phyloP scores from a whole-genome alignment of 192 early-diverging fungal species.

The Cetraspora pellucida region DNA sequence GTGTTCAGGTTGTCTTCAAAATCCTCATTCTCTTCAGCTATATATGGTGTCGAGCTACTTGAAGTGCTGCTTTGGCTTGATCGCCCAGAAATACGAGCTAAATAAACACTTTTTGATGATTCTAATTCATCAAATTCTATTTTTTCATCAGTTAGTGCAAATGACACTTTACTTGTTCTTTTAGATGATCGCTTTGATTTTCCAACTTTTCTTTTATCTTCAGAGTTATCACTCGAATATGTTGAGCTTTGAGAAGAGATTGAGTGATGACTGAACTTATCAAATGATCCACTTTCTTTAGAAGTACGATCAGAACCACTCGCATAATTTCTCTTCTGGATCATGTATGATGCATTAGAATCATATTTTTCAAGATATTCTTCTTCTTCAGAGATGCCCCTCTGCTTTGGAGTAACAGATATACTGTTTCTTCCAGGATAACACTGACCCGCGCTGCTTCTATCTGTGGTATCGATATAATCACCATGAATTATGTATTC shows the following conservation, averaged over 20 bases:
- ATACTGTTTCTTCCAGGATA: not conserved
- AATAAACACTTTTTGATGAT: conserved; percentile 19
- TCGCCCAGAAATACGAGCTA: not conserved
- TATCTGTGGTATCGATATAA: conserved; percentile 12
- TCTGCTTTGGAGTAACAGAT: not conserved
- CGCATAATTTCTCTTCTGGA: no score
- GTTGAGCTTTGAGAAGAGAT: not conserved
- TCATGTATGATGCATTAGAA: no score
- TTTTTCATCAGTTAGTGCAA: conserved; percentile 25
- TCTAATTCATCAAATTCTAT: conserved; percentile 22
- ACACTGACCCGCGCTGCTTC: not conserved
- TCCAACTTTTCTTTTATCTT: not conserved
- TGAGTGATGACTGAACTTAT: conserved; percentile 2
- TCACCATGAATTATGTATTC: conserved; percentile 9
- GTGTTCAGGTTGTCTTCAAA: no score
- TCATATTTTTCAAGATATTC: not conserved
- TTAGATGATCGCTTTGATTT: conserved; percentile 29
- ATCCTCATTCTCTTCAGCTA: conserved; percentile 1
- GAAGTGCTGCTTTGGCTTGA: conserved; percentile 6
- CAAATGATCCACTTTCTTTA: conserved; percentile 20
- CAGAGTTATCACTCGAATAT: not conserved
- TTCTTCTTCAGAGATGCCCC: not conserved
- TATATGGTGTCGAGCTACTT: not conserved
- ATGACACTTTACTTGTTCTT: conserved; percentile 25
- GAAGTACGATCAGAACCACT: not conserved